Conservation (phyloP, 2,329 filamentous ascomycete species). For the Chaetomium olivaceum region DNA sequence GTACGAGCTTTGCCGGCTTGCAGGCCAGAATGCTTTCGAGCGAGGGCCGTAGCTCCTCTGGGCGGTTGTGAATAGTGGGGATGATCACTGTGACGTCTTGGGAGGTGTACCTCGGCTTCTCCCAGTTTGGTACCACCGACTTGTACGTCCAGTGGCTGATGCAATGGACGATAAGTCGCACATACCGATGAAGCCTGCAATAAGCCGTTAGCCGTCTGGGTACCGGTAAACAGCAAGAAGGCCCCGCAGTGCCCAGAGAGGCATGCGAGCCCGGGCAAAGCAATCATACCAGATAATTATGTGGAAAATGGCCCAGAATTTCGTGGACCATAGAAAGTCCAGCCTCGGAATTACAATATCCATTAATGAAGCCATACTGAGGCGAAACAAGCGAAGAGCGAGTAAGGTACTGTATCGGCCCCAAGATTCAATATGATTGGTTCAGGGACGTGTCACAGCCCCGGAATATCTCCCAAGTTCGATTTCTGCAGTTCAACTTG, state of each 20-base stretch:
- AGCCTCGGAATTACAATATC: conserved; percentile 35
- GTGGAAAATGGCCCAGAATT: conserved; percentile 48
- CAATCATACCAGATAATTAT: conserved; percentile 47
- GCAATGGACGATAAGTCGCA: conserved; percentile 81
- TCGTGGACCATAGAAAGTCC: conserved; percentile 46
- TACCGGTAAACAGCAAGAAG: not conserved
- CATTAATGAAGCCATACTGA: conserved; percentile 32
- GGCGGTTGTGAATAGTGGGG: conserved; percentile 85
- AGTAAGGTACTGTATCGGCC: not conserved
- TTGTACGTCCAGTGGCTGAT: conserved; percentile 84
- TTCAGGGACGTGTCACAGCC: not conserved
- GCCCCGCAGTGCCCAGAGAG: not conserved
- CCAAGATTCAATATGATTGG: not conserved
- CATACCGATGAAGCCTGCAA: conserved; percentile 78
- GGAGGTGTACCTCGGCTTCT: conserved; percentile 75
- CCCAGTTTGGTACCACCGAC: conserved; percentile 73
- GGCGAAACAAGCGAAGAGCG: conserved; percentile 4
- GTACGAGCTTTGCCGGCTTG: conserved; percentile 69
- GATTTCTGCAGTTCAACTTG: conserved; percentile 1
- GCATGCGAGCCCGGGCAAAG: conserved; percentile 1
- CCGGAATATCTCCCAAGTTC: not conserved
- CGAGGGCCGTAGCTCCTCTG: conserved; percentile 79
- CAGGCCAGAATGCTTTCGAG: conserved; percentile 75
- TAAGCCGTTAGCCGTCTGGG: conserved; percentile 26
- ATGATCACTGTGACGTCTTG: conserved; percentile 92